These are phyloP conservation scores for Galeopsis tetrahit DNA, from an alignment of 257 asterid species.

Conservation along the genomic window DNA sequence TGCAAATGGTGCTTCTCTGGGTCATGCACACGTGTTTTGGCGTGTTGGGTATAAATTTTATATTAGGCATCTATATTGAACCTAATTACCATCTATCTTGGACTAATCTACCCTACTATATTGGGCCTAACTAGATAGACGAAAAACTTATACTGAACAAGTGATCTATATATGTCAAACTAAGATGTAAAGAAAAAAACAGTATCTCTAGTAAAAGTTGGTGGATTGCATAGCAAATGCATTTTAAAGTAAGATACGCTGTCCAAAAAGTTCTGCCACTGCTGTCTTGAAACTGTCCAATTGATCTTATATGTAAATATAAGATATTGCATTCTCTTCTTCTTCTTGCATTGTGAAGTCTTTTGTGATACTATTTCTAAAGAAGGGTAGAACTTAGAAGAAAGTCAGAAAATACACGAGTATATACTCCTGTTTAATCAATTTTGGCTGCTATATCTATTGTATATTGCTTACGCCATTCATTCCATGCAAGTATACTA, in stretches of 20 bases:
- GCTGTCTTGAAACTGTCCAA: not conserved
- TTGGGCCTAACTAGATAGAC: not conserved
- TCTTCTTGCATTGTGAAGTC: conserved; percentile 1
- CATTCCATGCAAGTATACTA: not conserved
- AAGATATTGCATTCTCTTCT: not conserved
- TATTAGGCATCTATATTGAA: too few species aligned
- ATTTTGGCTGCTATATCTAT: not conserved
- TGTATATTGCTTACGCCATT: not conserved
- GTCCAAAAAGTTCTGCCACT: not conserved
- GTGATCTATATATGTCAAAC: not conserved
- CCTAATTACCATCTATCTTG: too few species aligned
- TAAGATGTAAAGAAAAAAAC: conserved; percentile 2
- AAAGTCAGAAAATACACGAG: not conserved
- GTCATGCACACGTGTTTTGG: too few species aligned
- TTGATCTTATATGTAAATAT: not conserved
- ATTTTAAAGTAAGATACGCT: not conserved
- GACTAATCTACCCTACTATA: too few species aligned
- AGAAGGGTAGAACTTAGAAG: not conserved
- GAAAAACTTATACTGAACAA: not conserved
- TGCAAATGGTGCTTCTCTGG: too few species aligned
- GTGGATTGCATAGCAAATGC: not conserved
- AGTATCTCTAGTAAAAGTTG: too few species aligned
- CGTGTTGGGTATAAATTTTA: too few species aligned
- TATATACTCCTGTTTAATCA: not conserved
- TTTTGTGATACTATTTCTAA: conserved; percentile 20